phyloP scores from a whole-genome alignment of 1,139 yeast genomes.

The Tardiomyces depauwii region DNA sequence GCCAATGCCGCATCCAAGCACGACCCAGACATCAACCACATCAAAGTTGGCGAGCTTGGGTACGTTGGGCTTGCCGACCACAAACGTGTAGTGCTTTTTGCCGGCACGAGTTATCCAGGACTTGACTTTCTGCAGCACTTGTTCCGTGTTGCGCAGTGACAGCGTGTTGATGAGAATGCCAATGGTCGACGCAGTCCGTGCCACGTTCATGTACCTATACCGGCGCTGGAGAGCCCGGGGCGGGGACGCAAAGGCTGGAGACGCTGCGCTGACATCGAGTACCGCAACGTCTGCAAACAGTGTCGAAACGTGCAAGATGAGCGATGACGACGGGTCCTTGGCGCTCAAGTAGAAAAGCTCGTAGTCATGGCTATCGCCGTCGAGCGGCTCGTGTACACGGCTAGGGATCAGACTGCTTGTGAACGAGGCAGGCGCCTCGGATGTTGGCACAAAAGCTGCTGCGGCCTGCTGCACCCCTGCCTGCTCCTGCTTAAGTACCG shows the following conservation, averaged over 20 bases:
- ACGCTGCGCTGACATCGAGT: constrained; percentile 4
- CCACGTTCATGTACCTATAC: constrained; percentile 76
- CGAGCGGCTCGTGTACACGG: constrained; percentile 5
- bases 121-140: constrained; percentile 48
- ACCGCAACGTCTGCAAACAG: constrained; percentile 17
- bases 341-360: constrained; percentile 54
- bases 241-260: constrained; percentile 39
- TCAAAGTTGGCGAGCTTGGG: constrained; percentile 95
- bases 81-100: constrained; percentile 86
- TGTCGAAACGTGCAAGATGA: constrained; percentile 65
- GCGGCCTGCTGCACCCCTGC: not conserved
- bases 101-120: constrained; percentile 59
- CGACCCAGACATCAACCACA: constrained; percentile 84
- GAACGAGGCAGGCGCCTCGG: not conserved
- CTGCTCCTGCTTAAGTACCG: not conserved
- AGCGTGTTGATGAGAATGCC: constrained; percentile 87
- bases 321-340: constrained; percentile 58
- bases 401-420: constrained; percentile 5
- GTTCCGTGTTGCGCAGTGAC: constrained; percentile 61
- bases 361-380: constrained; percentile 24
- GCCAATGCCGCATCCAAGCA: constrained; percentile 88
- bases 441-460: not conserved
- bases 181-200: constrained; percentile 82
- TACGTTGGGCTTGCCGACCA: constrained; percentile 97
- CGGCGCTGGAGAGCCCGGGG: constrained; percentile 72